Percentiles rank a stretch among this genome's conserved stretches.
These are phyloP conservation scores for Sphaceloma murrayae DNA, from an alignment of 2,329 filamentous ascomycete genomes.

Conservation along the genomic window DNA sequence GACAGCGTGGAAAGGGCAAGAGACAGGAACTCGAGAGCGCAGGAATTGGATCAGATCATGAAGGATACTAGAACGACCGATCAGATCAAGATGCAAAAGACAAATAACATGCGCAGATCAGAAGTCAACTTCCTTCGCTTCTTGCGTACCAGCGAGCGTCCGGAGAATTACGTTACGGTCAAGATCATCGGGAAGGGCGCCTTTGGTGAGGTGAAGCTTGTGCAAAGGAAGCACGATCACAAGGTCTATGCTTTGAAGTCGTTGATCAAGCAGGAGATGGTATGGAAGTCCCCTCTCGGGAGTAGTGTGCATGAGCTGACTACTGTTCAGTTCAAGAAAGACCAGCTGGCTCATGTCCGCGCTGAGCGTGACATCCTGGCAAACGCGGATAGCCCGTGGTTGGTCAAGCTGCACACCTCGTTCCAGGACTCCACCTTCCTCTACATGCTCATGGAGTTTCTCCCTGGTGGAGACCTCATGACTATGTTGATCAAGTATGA, in stretches of 20 bases:
- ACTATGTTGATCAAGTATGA: slow-evolving; percentile 99
- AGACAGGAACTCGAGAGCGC: slow-evolving; percentile 68
- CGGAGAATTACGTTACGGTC: slow-evolving; percentile 88
- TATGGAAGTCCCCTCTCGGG: slow-evolving; percentile 23
- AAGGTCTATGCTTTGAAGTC: slow-evolving; percentile 99
- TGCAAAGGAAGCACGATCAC: slow-evolving; percentile 90
- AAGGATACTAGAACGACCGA: slow-evolving; percentile 65
- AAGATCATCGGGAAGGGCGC: slow-evolving; percentile 99
- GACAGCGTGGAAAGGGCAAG: slow-evolving; percentile 94
- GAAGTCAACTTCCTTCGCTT: slow-evolving; percentile 92
- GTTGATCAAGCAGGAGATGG: slow-evolving; percentile 95
- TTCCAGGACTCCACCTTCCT: slow-evolving; percentile 95
- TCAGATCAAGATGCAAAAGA: slow-evolving; percentile 71
- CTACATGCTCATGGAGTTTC: slow-evolving; percentile 99
- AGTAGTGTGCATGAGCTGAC: not conserved
- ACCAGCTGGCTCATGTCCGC: slow-evolving; percentile 93
- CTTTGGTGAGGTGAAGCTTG: slow-evolving; percentile 95
- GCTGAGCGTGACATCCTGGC: slow-evolving; percentile 96
- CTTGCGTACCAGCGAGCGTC: slow-evolving; percentile 82
- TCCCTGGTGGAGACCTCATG: slow-evolving; percentile 97
- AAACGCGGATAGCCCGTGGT: slow-evolving; percentile 98
- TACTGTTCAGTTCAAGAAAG: slow-evolving; percentile 68
- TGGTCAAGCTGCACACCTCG: slow-evolving; percentile 95
- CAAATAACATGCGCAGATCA: slow-evolving; percentile 72
- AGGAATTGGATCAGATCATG: slow-evolving; percentile 81